Base-by-base conservation (phyloP, 208 protist species). In the Naegleria fowleri region DNA sequence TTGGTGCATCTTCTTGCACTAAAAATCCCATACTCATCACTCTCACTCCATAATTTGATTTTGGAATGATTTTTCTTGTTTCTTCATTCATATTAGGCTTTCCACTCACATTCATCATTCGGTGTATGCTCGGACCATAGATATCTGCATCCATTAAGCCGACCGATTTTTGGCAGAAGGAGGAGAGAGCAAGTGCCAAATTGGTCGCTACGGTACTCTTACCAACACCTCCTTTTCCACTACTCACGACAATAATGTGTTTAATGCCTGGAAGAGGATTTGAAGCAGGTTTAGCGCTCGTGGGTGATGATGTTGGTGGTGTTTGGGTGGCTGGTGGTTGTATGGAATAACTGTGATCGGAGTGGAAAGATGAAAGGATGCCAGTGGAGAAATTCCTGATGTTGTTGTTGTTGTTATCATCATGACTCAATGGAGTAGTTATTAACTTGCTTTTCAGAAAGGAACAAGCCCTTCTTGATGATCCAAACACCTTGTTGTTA, bases 201-300 rank as follows among this genome's bases (percentile, higher is more conserved):
- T 98, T 97, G 5, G 97, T 95, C 15, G 94, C 94, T 22, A 95
- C 96, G 33, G 97, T 98, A 33, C 94, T 96, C 93, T 98, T 98
- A 7, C 97, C 97, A 59, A 98, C 97, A n/a, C 97, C 97, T 67
- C 97, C 97, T 92, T 98, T 98, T 76, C 95, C 96, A 87, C 96
- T 97, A 48, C 95, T 97, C 33, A 98, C 90, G 38, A 95, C 97
- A 67, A 89, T 67, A 40, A 89, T 29, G 67, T 89, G 29, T 67
- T 89, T 89, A 0, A 89, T 67, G 19, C 36, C 36, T 55, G n/a
- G 36, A 48, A 86, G 83, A 16, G 67, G 67, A 25, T 79, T 79
- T 79, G 19, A 33, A 25, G 19, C n/a, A 36, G 67, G 67, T 33
- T 79, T 79, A 9, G 67, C 7, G 43, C 7, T 48, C 43, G 43